phyloP scores from a whole-genome alignment of 345 rosid genomes.

The Arabis hirsuta region DNA sequence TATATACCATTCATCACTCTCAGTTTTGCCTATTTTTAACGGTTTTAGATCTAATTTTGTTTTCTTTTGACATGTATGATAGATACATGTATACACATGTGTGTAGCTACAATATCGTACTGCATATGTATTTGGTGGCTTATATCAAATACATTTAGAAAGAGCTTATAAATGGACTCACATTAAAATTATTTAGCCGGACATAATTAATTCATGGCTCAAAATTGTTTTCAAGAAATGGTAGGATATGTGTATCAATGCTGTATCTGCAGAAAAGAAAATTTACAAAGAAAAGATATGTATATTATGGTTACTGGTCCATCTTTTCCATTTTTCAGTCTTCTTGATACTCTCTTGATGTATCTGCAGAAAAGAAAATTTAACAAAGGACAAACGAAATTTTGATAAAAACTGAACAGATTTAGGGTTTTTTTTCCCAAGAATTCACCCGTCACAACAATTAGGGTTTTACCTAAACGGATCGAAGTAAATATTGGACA shows the following conservation, averaged over 20 bases:
- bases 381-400: neutral
- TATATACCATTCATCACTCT: too few species aligned
- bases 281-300: too few species aligned
- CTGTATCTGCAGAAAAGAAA: too few species aligned
- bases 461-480: conserved; percentile 11
- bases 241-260: neutral
- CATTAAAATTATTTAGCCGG: neutral
- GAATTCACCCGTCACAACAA: neutral
- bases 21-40: too few species aligned
- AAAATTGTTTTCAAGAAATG: neutral
- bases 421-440: conserved; percentile 11
- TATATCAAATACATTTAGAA: conserved; percentile 15
- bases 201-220: conserved; percentile 5
- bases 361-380: neutral
- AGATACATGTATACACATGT: neutral
- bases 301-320: too few species aligned
- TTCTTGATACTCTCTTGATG: conserved; percentile 2
- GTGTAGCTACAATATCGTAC: neutral
- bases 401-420: neutral
- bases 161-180: neutral
- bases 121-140: neutral
- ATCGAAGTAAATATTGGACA: neutral
- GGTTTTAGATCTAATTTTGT: neutral
- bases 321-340: conserved; percentile 1
- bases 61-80: conserved; percentile 4